These are phyloP conservation scores for Solanum sitiens DNA, from an alignment of 257 asterid species.

Conservation along the genomic window DNA sequence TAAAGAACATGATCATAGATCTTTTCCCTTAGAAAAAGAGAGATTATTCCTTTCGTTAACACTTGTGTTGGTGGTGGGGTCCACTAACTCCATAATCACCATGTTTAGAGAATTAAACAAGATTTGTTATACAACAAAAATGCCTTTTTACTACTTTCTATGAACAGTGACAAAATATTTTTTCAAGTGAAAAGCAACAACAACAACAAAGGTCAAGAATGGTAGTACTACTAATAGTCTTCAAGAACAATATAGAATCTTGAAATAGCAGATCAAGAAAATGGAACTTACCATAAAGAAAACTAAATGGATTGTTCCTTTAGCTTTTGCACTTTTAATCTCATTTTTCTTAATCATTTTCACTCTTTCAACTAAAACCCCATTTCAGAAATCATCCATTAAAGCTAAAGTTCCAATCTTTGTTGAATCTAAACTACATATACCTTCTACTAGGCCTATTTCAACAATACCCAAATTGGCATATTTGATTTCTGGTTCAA, in stretches of 20 bases:
- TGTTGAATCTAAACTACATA: constrained; percentile 48
- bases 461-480: constrained; percentile 57
- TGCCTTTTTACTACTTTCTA: background rate
- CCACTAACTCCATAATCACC: background rate
- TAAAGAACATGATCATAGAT: background rate
- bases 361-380: constrained; percentile 20
- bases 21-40: background rate
- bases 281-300: constrained; percentile 41
- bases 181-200: background rate
- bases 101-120: background rate
- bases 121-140: background rate
- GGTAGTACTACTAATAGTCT: background rate
- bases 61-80: background rate
- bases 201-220: background rate
- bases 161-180: background rate
- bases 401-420: constrained; percentile 35
- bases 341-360: constrained; percentile 23
- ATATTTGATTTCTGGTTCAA: constrained; percentile 73
- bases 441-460: constrained; percentile 16
- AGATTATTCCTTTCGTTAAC: background rate
- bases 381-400: constrained; percentile 20
- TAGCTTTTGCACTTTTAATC: constrained; percentile 23
- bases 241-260: background rate
- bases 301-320: constrained; percentile 47
- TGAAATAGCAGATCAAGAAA: constrained; percentile 3